A percentile compares a stretch with the other conserved stretches of the same genome.
Conservation (phyloP, 2,329 filamentous ascomycete genomes). For the Geosmithia putterillii region DNA sequence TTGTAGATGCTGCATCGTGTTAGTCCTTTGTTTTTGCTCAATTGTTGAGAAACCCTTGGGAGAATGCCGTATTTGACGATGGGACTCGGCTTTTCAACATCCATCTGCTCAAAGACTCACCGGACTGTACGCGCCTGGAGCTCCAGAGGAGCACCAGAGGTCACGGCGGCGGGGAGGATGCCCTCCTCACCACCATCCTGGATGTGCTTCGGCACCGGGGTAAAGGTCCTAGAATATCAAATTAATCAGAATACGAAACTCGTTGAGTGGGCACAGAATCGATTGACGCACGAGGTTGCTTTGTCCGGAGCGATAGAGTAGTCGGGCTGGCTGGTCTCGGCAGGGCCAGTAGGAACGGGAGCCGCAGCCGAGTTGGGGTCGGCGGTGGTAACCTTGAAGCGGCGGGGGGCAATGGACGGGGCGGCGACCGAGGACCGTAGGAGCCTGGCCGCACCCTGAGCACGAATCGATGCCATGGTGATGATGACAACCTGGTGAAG, state of each 20-base stretch:
- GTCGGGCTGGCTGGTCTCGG: conserved; percentile 57
- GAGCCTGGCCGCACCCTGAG: conserved; percentile 37
- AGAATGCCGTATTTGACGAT: too few species aligned
- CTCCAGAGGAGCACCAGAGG: conserved; percentile 88
- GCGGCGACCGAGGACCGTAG: conserved; percentile 28
- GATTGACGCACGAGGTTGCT: conserved; percentile 62
- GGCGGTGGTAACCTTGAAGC: conserved; percentile 32
- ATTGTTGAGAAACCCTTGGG: too few species aligned
- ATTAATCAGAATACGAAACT: conserved; percentile 2
- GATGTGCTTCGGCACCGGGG: conserved; percentile 76
- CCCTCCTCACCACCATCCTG: conserved; percentile 79
- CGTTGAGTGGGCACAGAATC: not conserved
- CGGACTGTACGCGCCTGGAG: conserved; percentile 88
- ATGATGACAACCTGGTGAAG: not conserved
- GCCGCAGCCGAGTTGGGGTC: conserved; percentile 27
- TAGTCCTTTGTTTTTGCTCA: too few species aligned
- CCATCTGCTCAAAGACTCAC: conserved; percentile 36
- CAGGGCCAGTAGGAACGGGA: conserved; percentile 21
- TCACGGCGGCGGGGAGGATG: conserved; percentile 65
- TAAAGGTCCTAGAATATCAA: conserved; percentile 55
- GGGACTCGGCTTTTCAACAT: too few species aligned
- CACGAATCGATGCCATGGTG: conserved; percentile 56
- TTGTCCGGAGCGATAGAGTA: conserved; percentile 75
- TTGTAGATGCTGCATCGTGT: conserved; percentile 63
- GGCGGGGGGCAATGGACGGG: conserved; percentile 31